A percentile compares a stretch with the other conserved stretches of the same genome.
Evolutionary conservation across 331 rosid species (phyloP).

Genomic region (Malus hybrid): DNA sequence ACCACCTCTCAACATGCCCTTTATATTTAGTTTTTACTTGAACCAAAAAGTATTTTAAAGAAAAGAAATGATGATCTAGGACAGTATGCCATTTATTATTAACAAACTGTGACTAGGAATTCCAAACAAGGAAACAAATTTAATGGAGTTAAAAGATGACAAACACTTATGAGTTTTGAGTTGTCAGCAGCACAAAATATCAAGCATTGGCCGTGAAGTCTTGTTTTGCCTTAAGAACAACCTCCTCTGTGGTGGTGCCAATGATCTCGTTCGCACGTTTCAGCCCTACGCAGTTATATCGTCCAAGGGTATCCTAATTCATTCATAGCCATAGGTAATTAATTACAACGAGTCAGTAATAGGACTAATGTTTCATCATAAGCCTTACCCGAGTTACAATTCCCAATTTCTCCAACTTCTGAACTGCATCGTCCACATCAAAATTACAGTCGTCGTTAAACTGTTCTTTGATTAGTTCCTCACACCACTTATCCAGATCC

Average conservation of each 20-base stretch:
- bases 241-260: constrained; percentile 92
- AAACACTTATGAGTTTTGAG: too few species aligned
- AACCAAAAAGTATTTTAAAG: too few species aligned
- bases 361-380: background rate
- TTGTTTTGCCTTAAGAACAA: constrained; percentile 60
- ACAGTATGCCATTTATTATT: too few species aligned
- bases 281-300: constrained; percentile 69
- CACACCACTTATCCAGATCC: constrained; percentile 89
- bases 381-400: constrained; percentile 73
- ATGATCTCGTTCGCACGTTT: constrained; percentile 89
- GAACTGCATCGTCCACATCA: constrained; percentile 91
- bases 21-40: too few species aligned
- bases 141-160: too few species aligned
- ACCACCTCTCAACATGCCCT: too few species aligned
- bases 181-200: too few species aligned
- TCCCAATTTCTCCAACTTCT: constrained; percentile 77
- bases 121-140: background rate
- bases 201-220: background rate
- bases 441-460: constrained; percentile 65
- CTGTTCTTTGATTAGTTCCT: constrained; percentile 80
- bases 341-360: too few species aligned
- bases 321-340: constrained; percentile 1
- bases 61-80: too few species aligned
- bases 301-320: constrained; percentile 70
- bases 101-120: background rate